A percentile compares a stretch with the other conserved stretches of the same genome.
Conservation (phyloP, 176 grass and related monocot genomes). For the Carex cristatella region DNA sequence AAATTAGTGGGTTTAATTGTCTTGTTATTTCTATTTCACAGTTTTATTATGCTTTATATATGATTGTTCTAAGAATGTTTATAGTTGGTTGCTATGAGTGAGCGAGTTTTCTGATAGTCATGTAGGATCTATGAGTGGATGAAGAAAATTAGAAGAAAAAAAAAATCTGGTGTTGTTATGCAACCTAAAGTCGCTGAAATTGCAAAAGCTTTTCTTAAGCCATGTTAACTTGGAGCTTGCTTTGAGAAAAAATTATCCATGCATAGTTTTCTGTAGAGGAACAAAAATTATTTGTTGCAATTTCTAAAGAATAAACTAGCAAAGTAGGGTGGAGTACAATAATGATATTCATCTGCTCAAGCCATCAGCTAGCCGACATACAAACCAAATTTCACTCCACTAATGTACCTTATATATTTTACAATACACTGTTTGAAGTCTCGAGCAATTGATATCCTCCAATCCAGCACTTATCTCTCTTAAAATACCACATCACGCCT, state of each 20-base stretch:
- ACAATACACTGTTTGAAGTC: not conserved
- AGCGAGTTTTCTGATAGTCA: not conserved
- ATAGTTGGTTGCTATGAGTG: not conserved
- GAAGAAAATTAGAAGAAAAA: not conserved
- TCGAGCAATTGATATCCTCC: not conserved
- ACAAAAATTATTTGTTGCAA: not conserved
- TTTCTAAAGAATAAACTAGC: not conserved
- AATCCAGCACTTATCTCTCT: not conserved
- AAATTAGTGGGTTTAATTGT: not conserved
- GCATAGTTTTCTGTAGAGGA: not conserved
- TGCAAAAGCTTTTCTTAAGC: not conserved
- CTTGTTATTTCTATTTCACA: not conserved
- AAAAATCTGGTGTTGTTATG: not conserved
- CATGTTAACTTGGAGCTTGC: not conserved
- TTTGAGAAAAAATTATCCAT: not conserved
- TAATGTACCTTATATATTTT: not conserved
- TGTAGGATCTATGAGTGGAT: not conserved
- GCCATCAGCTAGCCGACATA: not conserved
- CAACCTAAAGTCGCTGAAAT: not conserved
- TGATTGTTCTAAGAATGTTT: not conserved
- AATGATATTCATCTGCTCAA: not conserved
- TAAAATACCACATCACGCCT: conserved; percentile 66
- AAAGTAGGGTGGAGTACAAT: not conserved
- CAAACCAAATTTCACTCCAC: conserved; percentile 11
- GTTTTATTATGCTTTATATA: not conserved